Percentiles rank a stretch among this genome's conserved stretches.
These are phyloP conservation scores for Cinnamomum chago DNA, from an alignment of 164 flowering plant species.

Conservation along the genomic window DNA sequence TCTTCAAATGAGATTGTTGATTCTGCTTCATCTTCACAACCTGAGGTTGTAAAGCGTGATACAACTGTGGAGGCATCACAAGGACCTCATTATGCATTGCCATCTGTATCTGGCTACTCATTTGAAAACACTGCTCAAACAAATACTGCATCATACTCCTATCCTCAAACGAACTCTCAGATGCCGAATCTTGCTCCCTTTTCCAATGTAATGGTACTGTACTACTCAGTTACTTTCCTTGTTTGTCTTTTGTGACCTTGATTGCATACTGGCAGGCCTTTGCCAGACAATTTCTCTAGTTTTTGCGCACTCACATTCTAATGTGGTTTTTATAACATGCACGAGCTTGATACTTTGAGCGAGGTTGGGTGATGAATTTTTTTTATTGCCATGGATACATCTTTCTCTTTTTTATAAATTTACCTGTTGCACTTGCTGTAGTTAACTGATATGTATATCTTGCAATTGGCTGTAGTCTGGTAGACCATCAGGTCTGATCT, in stretches of 20 bases:
- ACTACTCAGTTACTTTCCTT: not conserved
- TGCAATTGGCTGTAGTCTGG: not conserved
- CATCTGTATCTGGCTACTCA: conserved; percentile 58
- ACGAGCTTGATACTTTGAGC: not conserved
- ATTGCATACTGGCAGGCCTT: not conserved
- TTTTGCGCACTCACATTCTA: not conserved
- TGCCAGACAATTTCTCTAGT: not conserved
- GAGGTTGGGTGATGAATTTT: not conserved
- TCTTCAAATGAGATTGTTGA: conserved; percentile 48
- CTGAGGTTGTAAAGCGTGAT: conserved; percentile 64
- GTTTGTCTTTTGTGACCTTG: not conserved
- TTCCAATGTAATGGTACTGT: conserved; percentile 66
- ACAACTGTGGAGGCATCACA: conserved; percentile 38
- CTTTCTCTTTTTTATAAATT: not conserved
- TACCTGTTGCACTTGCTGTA: not conserved
- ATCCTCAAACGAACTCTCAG: conserved; percentile 60
- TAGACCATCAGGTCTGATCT: no score
- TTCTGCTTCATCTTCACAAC: conserved; percentile 46
- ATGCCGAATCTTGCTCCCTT: conserved; percentile 67
- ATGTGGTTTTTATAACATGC: not conserved
- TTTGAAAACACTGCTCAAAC: conserved; percentile 57
- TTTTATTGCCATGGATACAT: not conserved
- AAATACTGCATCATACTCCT: conserved; percentile 41
- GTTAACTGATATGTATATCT: not conserved
- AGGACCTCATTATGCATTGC: conserved; percentile 55